Evolutionary conservation across 108 stramenopile species (phyloP).

Genomic region (Cyclotella distinguenda): DNA sequence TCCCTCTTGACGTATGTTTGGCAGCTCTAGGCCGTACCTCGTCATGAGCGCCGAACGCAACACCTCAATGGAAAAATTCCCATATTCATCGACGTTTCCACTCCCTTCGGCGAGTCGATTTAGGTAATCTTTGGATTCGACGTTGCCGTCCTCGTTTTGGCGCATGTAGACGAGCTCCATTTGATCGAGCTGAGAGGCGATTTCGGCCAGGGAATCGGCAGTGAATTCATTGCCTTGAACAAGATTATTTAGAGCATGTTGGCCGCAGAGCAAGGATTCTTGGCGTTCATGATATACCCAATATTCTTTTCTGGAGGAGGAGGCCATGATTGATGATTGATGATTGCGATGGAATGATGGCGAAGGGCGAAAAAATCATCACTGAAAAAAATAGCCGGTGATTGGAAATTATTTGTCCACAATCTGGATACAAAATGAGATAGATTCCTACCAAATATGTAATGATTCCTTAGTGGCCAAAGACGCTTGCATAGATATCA

Average conservation of each 20-base stretch:
- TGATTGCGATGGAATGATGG: too few species aligned
- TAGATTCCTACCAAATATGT: too few species aligned
- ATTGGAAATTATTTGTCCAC: too few species aligned
- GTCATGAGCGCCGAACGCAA: constrained; percentile 61
- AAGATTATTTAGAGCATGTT: constrained; percentile 92
- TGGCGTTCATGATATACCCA: constrained; percentile 94
- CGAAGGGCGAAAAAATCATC: too few species aligned
- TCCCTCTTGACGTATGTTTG: constrained; percentile 53
- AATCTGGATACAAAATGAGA: too few species aligned
- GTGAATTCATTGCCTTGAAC: constrained; percentile 70
- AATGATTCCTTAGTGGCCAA: too few species aligned
- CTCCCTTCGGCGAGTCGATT: constrained; percentile 67
- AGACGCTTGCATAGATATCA: too few species aligned
- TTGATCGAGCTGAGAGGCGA: constrained; percentile 81
- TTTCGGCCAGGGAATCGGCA: constrained; percentile 66
- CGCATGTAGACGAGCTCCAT: constrained; percentile 83
- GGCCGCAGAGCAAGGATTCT: constrained; percentile 84
- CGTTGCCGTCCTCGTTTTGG: constrained; percentile 69
- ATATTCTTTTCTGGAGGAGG: constrained; percentile 28
- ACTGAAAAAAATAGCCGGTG: too few species aligned
- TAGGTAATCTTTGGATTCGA: constrained; percentile 69
- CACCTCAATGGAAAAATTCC: constrained; percentile 86
- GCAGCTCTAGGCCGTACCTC: constrained; percentile 47
- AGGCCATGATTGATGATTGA: too few species aligned
- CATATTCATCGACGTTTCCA: constrained; percentile 75